Percentiles rank a stretch among this genome's conserved stretches.
Evolutionary conservation across 306 rosid species (phyloP).

Genomic region (Acacia crassicarpa): DNA sequence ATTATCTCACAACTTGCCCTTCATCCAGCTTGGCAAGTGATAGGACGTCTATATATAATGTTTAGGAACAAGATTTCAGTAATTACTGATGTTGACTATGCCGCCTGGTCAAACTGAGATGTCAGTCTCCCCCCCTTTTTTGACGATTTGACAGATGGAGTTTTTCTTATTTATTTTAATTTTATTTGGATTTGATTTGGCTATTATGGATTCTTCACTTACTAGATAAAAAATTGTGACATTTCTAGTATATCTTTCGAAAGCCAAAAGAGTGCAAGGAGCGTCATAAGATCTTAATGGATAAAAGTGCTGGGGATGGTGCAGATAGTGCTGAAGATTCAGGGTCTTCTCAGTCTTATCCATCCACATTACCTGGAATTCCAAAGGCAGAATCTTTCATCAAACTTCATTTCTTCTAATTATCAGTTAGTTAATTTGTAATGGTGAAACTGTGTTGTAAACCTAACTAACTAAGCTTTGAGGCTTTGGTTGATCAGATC

Average conservation of each 20-base stretch:
- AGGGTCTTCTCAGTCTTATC: slow-evolving; percentile 84
- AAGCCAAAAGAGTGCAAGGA: slow-evolving; percentile 88
- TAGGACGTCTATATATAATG: background rate
- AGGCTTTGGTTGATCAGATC: slow-evolving; percentile 28
- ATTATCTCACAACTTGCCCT: background rate
- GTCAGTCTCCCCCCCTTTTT: background rate
- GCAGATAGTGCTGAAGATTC: slow-evolving; percentile 95
- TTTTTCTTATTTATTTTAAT: background rate
- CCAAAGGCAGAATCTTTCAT: slow-evolving; percentile 62
- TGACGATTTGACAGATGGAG: slow-evolving; percentile 1
- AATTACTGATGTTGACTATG: background rate
- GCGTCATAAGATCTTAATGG: slow-evolving; percentile 82
- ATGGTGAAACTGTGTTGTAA: background rate
- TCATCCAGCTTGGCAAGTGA: background rate
- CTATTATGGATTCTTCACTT: background rate
- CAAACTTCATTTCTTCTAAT: background rate
- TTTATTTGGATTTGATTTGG: background rate
- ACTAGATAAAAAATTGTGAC: slow-evolving; percentile 20
- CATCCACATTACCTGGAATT: slow-evolving; percentile 79
- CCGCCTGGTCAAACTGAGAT: background rate
- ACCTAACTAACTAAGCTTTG: background rate
- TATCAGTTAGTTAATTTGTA: background rate
- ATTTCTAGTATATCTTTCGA: slow-evolving; percentile 69
- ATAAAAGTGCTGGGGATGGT: slow-evolving; percentile 72
- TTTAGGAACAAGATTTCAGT: slow-evolving; percentile 2